Evolutionary conservation across 1,284 basidiomycete genomes (phyloP), one percentile per base, ranked within the genome.

Genomic region (Leccinum angustisporum): DNA sequence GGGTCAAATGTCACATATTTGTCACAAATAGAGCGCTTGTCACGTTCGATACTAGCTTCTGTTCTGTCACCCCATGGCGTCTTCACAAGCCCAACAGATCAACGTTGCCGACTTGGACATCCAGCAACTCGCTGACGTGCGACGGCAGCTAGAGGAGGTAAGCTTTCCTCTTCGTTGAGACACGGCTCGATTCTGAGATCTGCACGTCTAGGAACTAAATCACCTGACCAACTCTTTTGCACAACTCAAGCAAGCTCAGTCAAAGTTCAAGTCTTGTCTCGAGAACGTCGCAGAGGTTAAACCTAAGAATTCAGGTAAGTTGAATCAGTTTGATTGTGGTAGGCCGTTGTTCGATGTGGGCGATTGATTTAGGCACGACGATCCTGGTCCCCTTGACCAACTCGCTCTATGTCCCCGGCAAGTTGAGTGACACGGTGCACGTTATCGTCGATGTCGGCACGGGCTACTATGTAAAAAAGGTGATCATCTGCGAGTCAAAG

Each of bases 381-480:
- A 87, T 96, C 63, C 83, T 98, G 21, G 92, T 98, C 2, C 97
- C 97, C 3, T 79, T 98, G 56, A 98, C 95, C 10, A 94, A 92
- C 74, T 97, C 95, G 1, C 83, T 99, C 4, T 98, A 98, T 74
- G 92, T 98, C 14, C 95, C 96, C 1, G 97, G 96, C 33, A 95
- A 90, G 77, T 82, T 98, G 38, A 82, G 81, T 30, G 91, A 98
- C 72, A 76, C 86, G 2, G 90, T 95, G 56, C 86, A 94, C 66
- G 95, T 99, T 55, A 90, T 98, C 62, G 21, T 21, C 21, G 21
- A 21, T 21, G 21, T 99, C 34, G 97, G 97, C 2, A 98, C 97
- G 0, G 97, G 97, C 0, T 99, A 98, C 78, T 98, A 91, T 71
- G 90, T 99, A 18, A 90, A 94, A 76, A 98, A 98, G 85, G 95